These are phyloP conservation scores for Torulaspora indica DNA, from an alignment of 805 yeast genomes.

Conservation along the genomic window DNA sequence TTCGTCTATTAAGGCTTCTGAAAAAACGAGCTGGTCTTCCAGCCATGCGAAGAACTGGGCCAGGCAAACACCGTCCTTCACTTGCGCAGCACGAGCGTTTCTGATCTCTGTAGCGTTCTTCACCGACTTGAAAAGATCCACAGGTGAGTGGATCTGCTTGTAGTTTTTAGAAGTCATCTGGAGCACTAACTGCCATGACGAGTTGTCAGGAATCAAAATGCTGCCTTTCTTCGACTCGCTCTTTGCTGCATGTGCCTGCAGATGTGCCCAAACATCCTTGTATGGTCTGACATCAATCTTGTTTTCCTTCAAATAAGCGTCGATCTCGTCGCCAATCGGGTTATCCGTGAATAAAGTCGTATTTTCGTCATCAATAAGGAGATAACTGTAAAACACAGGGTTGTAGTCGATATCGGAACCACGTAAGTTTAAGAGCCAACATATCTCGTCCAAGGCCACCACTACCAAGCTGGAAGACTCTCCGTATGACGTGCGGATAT, in stretches of 20 bases:
- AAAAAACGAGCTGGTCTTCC: slow-evolving; percentile 48
- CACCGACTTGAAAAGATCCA: slow-evolving; percentile 63
- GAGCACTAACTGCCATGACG: slow-evolving; percentile 65
- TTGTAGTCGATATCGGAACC: slow-evolving; percentile 77
- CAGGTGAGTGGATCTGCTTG: slow-evolving; percentile 50
- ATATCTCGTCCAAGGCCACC: slow-evolving; percentile 80
- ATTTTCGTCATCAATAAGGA: slow-evolving; percentile 41
- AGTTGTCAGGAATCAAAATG: slow-evolving; percentile 50
- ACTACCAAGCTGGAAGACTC: slow-evolving; percentile 49
- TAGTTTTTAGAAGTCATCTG: slow-evolving; percentile 42
- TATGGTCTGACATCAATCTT: slow-evolving; percentile 52
- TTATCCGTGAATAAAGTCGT: slow-evolving; percentile 54
- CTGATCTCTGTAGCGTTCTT: slow-evolving; percentile 69
- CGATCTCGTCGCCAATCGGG: slow-evolving; percentile 35
- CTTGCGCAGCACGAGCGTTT: slow-evolving; percentile 72
- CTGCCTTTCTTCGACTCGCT: slow-evolving; percentile 25
- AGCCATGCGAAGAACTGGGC: slow-evolving; percentile 79
- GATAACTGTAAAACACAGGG: slow-evolving; percentile 77
- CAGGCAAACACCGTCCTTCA: slow-evolving; percentile 76
- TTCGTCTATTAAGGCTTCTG: slow-evolving; percentile 51
- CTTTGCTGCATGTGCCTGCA: slow-evolving; percentile 30
- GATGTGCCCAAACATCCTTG: slow-evolving; percentile 53
- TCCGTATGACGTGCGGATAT: slow-evolving; percentile 33
- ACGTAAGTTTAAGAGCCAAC: slow-evolving; percentile 85
- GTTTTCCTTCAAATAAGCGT: slow-evolving; percentile 40